phyloP scores from a whole-genome alignment of 169 alveolate species.

The Ichthyophthirius multifiliis region DNA sequence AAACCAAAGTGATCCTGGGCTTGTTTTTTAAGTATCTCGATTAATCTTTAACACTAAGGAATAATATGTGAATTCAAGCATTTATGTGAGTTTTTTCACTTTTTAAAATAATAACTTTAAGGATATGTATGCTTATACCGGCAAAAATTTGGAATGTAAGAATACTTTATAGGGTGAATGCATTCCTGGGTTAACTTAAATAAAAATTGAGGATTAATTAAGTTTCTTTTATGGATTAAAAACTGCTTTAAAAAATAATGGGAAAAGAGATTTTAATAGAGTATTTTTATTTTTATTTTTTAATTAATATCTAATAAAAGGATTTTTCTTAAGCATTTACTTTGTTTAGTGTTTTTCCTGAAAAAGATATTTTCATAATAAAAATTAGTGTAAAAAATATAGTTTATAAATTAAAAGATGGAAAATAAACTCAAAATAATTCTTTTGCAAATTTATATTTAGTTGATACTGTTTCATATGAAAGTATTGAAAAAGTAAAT shows the following conservation, averaged over 20 bases:
- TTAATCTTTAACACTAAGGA: too few relatives aligned
- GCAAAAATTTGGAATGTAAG: not conserved
- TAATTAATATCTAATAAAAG: not conserved
- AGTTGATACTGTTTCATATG: not conserved
- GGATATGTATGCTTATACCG: not conserved
- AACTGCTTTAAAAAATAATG: not conserved
- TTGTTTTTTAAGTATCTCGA: not conserved
- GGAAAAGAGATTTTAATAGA: not conserved
- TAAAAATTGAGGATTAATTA: not conserved
- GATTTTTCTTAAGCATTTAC: not conserved
- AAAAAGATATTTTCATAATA: not conserved
- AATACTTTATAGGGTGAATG: not conserved
- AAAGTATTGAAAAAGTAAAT: not conserved
- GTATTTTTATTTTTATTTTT: too few relatives aligned
- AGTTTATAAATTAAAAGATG: not conserved
- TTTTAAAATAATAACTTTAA: slow-evolving; percentile 2
- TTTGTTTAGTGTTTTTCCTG: not conserved
- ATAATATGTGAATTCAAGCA: not conserved
- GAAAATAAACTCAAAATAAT: too few relatives aligned
- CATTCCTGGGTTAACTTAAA: not conserved
- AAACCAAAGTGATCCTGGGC: not conserved
- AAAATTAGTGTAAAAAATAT: not conserved
- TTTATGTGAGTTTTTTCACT: not conserved
- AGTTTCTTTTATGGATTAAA: not conserved
- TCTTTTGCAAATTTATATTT: not conserved